Percentiles rank a stretch among this genome's conserved stretches.
phyloP scores from a whole-genome alignment of 78 protist species.

The Creolimax fragrantissima region DNA sequence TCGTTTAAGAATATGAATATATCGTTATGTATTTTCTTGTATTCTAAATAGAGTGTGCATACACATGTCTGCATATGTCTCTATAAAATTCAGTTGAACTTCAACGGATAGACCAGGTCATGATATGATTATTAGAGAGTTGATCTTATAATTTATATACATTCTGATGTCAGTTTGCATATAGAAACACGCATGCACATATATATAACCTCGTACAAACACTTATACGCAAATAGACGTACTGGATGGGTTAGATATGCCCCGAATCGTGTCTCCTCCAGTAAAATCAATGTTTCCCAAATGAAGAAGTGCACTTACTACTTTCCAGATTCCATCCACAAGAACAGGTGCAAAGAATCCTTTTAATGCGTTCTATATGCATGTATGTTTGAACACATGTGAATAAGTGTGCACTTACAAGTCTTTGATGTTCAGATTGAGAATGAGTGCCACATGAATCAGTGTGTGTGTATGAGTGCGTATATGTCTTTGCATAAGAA shows the following conservation, averaged over 20 bases:
- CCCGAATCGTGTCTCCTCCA: neutral
- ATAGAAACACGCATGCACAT: no score
- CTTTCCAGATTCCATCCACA: neutral
- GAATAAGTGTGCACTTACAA: neutral
- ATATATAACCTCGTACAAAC: no score
- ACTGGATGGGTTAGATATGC: neutral
- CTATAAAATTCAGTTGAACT: neutral
- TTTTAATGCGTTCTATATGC: neutral
- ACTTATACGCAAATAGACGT: no score
- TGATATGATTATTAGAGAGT: no score
- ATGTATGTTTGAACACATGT: neutral
- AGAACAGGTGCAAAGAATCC: neutral
- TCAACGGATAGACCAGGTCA: no score
- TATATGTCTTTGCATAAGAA: neutral
- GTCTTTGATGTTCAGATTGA: neutral
- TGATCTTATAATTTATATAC: no score
- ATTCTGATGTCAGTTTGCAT: no score
- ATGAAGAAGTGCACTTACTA: constrained; percentile 47
- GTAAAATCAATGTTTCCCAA: constrained; percentile 56
- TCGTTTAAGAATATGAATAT: no score
- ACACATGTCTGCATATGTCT: neutral
- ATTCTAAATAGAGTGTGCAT: neutral
- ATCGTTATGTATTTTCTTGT: no score
- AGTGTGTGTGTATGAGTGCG: neutral
- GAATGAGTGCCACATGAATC: neutral